Evolutionary conservation across 129 eudicot species (phyloP), one percentile per base, ranked within the genome.

Genomic region (Flaveria trinervia): DNA sequence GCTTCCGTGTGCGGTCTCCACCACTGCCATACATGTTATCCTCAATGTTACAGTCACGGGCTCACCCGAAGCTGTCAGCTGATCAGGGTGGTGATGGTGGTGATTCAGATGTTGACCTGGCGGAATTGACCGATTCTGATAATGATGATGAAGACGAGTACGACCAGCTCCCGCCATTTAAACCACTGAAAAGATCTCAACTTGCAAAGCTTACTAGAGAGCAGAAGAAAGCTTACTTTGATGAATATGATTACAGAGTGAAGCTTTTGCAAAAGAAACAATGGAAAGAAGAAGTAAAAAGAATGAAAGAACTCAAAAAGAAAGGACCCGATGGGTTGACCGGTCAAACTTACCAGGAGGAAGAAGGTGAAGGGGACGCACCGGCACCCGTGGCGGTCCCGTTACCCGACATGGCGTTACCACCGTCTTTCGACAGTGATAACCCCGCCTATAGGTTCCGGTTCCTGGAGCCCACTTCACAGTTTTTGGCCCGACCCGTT

Each of bases 101-200:
- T 64, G 98, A 93, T 84, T 95, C 99, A 9, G 97, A 95, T 73
- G 78, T 89, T 60, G 99, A 95, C 77, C 80, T 92, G 80, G 97
- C 82, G 9, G 99, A 91, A 33, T 79, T 85, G 17, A 89, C 91
- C 1, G 99, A 92, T 72, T 83, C 92, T 22, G 99, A 95, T 4
- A 97, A 92, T 46, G 96, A 86, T 43, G 94, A 84, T 50, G 93
- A 83, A 84, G 97, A 89, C 28, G 99, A 95, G 81, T 95, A 91
- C 49, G 99, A 95, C 67, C 92, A 95, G 89, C 99, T 95, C 16
- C 99, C 99, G 2, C 96, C 99, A 1, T 95, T 95, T 33, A 89
- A 92, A 81, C 97, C 99, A 45, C 87, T 95, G 68, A 88, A 68
- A 78, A 89, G 82, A 74, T 68, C 88, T 50, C 97, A 92, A 68